phyloP scores from a whole-genome alignment of 352 stramenopile genomes.

The Phytophthora capsici region DNA sequence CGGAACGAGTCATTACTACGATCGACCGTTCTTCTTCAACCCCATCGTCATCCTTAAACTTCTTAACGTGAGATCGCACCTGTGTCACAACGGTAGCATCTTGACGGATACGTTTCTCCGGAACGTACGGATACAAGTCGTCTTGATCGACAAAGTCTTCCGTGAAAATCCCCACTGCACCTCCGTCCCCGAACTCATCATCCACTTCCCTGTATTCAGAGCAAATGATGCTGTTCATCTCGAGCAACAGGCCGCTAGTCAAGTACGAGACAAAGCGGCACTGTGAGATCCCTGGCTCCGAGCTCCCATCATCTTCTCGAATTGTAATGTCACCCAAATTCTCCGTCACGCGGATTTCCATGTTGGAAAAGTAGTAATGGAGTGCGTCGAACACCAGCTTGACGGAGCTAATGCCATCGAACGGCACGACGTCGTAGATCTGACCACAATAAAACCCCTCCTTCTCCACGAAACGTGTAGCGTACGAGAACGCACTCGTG shows the following conservation, averaged over 20 bases:
- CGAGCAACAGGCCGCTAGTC: conserved; percentile 28
- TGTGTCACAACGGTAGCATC: conserved; percentile 37
- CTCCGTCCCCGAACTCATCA: conserved; percentile 33
- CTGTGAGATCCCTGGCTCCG: conserved; percentile 43
- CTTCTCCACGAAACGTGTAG: conserved; percentile 37
- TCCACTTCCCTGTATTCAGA: conserved; percentile 31
- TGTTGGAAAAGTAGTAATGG: conserved; percentile 41
- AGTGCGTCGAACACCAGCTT: conserved; percentile 51
- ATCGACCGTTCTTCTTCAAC: conserved; percentile 26
- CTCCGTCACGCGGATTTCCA: conserved; percentile 64
- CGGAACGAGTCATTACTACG: conserved; percentile 33
- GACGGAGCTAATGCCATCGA: conserved; percentile 42
- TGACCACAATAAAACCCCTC: conserved; percentile 41
- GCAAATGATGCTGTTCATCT: conserved; percentile 46
- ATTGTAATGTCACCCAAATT: conserved; percentile 51
- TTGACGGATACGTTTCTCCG: conserved; percentile 31
- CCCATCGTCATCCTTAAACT: conserved; percentile 7
- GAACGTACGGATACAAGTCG: conserved; percentile 42
- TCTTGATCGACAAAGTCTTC: conserved; percentile 45
- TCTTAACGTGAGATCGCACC: conserved; percentile 23
- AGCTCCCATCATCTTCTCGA: conserved; percentile 57
- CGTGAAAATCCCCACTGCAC: conserved; percentile 35
- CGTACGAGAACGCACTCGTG: conserved; percentile 27
- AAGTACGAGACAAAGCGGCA: conserved; percentile 46
- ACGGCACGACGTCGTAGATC: conserved; percentile 47